Evolutionary conservation across 805 yeast species (phyloP).

Genomic region (Yamadazyma akitaensis): DNA sequence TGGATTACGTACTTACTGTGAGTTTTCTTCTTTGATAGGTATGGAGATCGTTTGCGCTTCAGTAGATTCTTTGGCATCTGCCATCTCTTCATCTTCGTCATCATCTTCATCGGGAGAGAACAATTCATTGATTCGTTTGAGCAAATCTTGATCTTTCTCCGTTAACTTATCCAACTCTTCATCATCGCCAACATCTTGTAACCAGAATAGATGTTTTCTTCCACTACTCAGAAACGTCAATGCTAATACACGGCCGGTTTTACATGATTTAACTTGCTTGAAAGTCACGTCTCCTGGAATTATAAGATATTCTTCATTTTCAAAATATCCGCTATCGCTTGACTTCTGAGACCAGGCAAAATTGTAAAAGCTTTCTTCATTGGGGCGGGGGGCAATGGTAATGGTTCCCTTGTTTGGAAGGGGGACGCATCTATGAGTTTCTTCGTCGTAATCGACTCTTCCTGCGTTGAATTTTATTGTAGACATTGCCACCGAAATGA

Average conservation of each 20-base stretch:
- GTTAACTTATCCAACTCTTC: slow-evolving; percentile 57
- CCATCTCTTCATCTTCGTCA: slow-evolving; percentile 7
- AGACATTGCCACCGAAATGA: slow-evolving; percentile 11
- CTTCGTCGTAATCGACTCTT: slow-evolving; percentile 61
- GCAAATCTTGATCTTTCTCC: slow-evolving; percentile 51
- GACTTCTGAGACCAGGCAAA: slow-evolving; percentile 73
- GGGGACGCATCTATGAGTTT: slow-evolving; percentile 65
- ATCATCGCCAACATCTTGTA: slow-evolving; percentile 71
- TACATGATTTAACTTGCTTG: slow-evolving; percentile 65
- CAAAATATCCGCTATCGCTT: slow-evolving; percentile 38
- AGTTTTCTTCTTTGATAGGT: neutral
- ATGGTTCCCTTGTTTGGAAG: slow-evolving; percentile 65
- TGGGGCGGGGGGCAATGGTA: slow-evolving; percentile 56
- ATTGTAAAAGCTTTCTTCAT: slow-evolving; percentile 68
- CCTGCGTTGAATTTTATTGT: slow-evolving; percentile 74
- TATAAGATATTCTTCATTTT: slow-evolving; percentile 62
- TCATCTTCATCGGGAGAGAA: slow-evolving; percentile 33
- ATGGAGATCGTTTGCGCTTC: neutral
- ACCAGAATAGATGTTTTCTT: slow-evolving; percentile 63
- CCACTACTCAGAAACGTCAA: slow-evolving; percentile 63
- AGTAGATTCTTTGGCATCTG: neutral
- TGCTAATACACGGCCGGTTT: slow-evolving; percentile 73
- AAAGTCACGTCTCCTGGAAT: slow-evolving; percentile 86
- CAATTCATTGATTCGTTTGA: slow-evolving; percentile 46
- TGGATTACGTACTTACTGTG: slow-evolving; percentile 6